Evolutionary conservation across 805 yeast species (phyloP), one percentile per base, ranked within the genome.

Genomic region (Yarrowia alimentaria): DNA sequence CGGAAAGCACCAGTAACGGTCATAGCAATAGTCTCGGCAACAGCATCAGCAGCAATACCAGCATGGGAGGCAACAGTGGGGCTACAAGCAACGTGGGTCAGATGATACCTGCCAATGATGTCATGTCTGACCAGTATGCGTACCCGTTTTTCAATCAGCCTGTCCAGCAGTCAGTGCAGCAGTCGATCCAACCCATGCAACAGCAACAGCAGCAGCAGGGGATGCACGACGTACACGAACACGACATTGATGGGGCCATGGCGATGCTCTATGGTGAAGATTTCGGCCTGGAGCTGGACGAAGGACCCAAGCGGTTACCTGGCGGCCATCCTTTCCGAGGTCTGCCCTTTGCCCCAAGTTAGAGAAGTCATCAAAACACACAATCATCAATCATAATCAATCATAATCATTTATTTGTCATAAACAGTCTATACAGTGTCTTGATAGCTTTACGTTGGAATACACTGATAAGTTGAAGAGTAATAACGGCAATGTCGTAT

Each of bases 21-120:
- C n/a, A n/a, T n/a, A 11, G 33, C 14, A 6, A 24, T 19, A 40
- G 33, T 28, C 24, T 25, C 17, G 43, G 43, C 8, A 13, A n/a
- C 11, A 25, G 17, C 17, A 30, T 24, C 19, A 40, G 33, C 25
- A 28, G 47, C 28, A 40, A 33, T 43, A 51, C 9, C 83, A 80
- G 29, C 9, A 17, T 30, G 6, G 31, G 31, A 16, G 31, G 30
- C 12, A 37, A 37, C 22, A 37, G 10, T 8, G 10, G 10, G 25
- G 25, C 10, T 22, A 10, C n/a, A n/a, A n/a, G 25, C 10, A 10
- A 7, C 25, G 10, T 37, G 43, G 43, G 43, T 8, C 43, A 37
- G 43, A 24, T 37, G 29, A 37, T 37, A 22, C 31, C 30, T 4
- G 25, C 43, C 9, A 28, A 28, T 13, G 47, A 40, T 12, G 33